Evolutionary conservation across 2,329 filamentous ascomycete species (phyloP), one percentile per base, ranked within the genome.

Genomic region (Penicillium decumbens): DNA sequence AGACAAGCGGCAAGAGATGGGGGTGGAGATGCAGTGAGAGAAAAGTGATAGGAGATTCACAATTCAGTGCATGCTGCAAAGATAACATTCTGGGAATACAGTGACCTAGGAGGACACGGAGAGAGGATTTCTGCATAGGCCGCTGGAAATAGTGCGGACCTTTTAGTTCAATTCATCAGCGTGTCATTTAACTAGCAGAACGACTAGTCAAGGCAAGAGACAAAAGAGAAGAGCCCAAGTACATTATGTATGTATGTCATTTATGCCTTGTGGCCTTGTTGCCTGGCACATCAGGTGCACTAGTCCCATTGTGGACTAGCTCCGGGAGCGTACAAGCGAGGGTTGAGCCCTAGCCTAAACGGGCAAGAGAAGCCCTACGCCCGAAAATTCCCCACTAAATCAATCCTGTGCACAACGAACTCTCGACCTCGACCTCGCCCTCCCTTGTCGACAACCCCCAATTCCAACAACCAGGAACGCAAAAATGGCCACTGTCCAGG

Each of bases 11-110:
- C 55, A 57, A 45, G 66, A 69, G 45, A 67, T 78, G 68, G 75
- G 76, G 51, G 70, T 79, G 32, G 77, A 79, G 59, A 77, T 79
- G 76, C 72, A 75, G 58, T 78, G 54, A 69, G 29, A 29, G n/a
- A n/a, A 8, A 28, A 28, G 1, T 4, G 38, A 3, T n/a, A 18
- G 10, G 8, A 12, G 33, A 37, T 4, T 20, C 33, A 12, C 18
- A 18, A 20, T 37, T 37, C 15, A 12, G 23, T 23, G 33, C 3
- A 37, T 37, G 33, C 33, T 37, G 18, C 8, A 18, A 37, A 20
- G 18, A 20, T 15, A 37, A 12, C 18, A 37, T 20, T 20, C 9
- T 37, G 18, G 9, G 15, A 20, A 37, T 20, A 20, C 15, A 20
- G 33, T 2, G 23, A n/a, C 27, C 6, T n/a, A 6, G 20, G 7